A percentile compares a stretch with the other conserved stretches of the same genome.
These are phyloP conservation scores for Jacaranda copaia DNA, from an alignment of 257 asterid species.

Conservation along the genomic window DNA sequence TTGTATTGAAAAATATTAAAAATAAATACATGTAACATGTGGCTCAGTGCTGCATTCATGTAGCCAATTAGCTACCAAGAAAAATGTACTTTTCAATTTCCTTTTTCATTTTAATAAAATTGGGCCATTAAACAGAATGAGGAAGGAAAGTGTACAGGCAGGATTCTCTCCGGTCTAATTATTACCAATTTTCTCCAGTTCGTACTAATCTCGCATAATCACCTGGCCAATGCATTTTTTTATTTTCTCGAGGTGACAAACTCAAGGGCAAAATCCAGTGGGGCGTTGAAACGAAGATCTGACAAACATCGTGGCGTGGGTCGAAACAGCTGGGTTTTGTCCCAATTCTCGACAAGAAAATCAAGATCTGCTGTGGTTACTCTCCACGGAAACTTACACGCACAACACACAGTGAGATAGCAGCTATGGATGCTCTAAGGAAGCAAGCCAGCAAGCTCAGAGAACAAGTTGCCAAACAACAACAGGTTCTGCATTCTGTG, in stretches of 20 bases:
- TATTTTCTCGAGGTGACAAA: background rate
- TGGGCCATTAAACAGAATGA: background rate
- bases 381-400: background rate
- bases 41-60: too few species aligned
- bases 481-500: slow-evolving; percentile 61
- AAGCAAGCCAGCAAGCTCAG: slow-evolving; percentile 90
- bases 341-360: background rate
- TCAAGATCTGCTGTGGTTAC: slow-evolving; percentile 7
- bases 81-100: too few species aligned
- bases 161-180: slow-evolving; percentile 5
- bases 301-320: slow-evolving; percentile 17
- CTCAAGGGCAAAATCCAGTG: background rate
- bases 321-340: background rate
- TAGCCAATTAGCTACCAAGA: too few species aligned
- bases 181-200: slow-evolving; percentile 34
- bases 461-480: slow-evolving; percentile 98
- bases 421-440: slow-evolving; percentile 85
- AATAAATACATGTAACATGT: too few species aligned
- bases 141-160: background rate
- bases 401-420: slow-evolving; percentile 32
- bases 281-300: slow-evolving; percentile 17
- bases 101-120: background rate
- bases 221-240: background rate
- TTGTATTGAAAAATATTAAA: too few species aligned
- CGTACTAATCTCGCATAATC: slow-evolving; percentile 19